Percentiles rank a stretch among this genome's conserved stretches.
Evolutionary conservation across 768 basidiomycete genomes (phyloP).

Genomic region (Sarcodon sp.): DNA sequence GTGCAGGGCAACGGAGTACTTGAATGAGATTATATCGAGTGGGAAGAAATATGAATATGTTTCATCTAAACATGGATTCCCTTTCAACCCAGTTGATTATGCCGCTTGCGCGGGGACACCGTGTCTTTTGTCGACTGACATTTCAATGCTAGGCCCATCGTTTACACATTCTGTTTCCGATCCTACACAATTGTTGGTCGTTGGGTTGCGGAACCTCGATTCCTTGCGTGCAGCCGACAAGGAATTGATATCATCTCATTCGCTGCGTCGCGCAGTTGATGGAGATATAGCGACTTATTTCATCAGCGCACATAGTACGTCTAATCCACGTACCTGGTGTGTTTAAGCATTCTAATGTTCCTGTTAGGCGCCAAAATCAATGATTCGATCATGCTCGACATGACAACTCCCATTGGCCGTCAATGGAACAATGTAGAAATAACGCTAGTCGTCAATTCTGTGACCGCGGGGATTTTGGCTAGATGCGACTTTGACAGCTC

Average conservation of each 20-base stretch:
- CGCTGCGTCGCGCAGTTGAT: slow-evolving; percentile 47
- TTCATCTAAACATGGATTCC: slow-evolving; percentile 1
- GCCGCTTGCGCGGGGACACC: slow-evolving; percentile 12
- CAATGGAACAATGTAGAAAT: slow-evolving; percentile 14
- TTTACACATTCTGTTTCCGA: slow-evolving; percentile 11
- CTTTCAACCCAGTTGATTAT: slow-evolving; percentile 7
- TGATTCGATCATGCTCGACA: slow-evolving; percentile 27
- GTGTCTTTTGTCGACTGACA: slow-evolving; percentile 41
- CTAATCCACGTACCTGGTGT: neutral
- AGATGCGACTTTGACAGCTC: slow-evolving; percentile 11
- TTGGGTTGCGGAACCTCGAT: slow-evolving; percentile 23
- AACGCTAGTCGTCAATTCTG: slow-evolving; percentile 22
- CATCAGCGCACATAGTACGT: slow-evolving; percentile 32
- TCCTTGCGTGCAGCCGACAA: slow-evolving; percentile 21
- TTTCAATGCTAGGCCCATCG: slow-evolving; percentile 26
- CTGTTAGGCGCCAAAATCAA: slow-evolving; percentile 16
- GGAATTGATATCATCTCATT: slow-evolving; percentile 26
- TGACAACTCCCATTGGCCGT: slow-evolving; percentile 15
- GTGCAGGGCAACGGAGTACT: slow-evolving; percentile 29
- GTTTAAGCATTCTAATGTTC: neutral
- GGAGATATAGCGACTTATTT: slow-evolving; percentile 35
- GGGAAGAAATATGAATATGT: slow-evolving; percentile 13
- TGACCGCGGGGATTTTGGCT: slow-evolving; percentile 19
- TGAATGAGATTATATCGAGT: slow-evolving; percentile 7
- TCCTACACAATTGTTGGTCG: slow-evolving; percentile 27